These are phyloP conservation scores for Solanum clarkiae DNA, from an alignment of 257 asterid species.

Conservation along the genomic window DNA sequence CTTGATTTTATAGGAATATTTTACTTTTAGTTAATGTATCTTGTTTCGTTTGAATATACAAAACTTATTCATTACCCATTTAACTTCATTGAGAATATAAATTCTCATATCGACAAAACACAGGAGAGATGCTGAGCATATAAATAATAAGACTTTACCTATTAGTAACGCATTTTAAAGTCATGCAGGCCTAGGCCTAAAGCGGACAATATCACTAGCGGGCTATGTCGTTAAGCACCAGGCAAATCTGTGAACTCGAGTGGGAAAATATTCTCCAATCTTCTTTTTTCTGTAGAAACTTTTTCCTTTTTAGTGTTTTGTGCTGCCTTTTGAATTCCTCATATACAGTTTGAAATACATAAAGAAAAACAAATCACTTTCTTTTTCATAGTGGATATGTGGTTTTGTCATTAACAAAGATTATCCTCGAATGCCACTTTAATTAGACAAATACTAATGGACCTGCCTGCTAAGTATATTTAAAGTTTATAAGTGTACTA, in stretches of 20 bases:
- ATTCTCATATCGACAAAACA: too few relatives aligned
- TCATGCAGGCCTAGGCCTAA: accelerated
- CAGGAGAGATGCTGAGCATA: accelerated
- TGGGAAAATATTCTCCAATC: neutral
- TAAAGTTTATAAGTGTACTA: neutral
- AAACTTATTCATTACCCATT: too few relatives aligned
- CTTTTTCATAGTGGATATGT: neutral
- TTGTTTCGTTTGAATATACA: too few relatives aligned
- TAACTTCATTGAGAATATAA: too few relatives aligned
- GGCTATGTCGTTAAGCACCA: neutral
- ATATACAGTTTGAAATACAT: neutral
- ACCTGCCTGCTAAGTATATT: neutral
- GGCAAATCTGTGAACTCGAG: neutral
- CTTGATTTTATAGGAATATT: too few relatives aligned
- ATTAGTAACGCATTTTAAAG: too few relatives aligned
- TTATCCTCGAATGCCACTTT: neutral
- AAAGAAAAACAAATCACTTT: neutral
- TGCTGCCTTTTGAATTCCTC: neutral
- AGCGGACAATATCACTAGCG: too few relatives aligned
- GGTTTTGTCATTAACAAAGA: neutral
- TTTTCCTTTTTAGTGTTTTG: neutral
- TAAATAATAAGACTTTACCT: too few relatives aligned
- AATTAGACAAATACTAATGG: neutral
- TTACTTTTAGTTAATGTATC: too few relatives aligned
- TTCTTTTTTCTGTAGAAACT: neutral